Evolutionary conservation across 345 rosid genomes (phyloP), one percentile per base, ranked within the genome.

Genomic region (Euphorbia lathyris): DNA sequence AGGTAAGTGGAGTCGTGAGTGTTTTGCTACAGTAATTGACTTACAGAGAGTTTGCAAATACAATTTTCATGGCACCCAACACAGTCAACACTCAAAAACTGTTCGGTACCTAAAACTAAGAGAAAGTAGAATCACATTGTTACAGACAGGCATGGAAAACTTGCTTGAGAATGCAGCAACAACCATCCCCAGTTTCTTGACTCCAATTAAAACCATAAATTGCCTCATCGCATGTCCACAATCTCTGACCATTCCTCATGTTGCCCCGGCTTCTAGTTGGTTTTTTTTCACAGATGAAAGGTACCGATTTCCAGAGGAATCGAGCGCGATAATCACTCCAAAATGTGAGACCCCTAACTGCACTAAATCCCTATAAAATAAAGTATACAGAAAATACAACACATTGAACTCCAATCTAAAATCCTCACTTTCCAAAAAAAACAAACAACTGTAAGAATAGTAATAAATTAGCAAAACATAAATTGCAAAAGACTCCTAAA

Each of bases 211-310:
- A 95, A 62, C 85, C 86, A 4, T 69, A 77, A 75, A 92, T 66
- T 53, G 94, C 93, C 81, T 74, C 94, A 76, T 92, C 96, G 63
- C 80, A 86, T 32, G 86, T 84, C 98, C 97, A 95, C 20, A 92
- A 80, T 76, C 80, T 83, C 84, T 90, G 97, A 65, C 94, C 96
- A 68, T 92, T 84, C 75, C 45, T 76, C 97, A 95, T 25, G 80
- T 88, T 7, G 97, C 96, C 71, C 73, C 84, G 19, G 87, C 77
- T 70, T 90, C 97, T 0, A 85, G 88, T 65, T 81, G 85, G 84
- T 72, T 87, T 78, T 90, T 96, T 74, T 89, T 92, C 59, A 89
- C 68, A 12, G 74, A 43, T 3, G 82, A 53, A n/a, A 69, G 96
- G 93, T 73, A 95, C 85, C 8, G 96, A 77, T 69, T 89, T 91